A percentile compares a stretch with the other conserved stretches of the same genome.
phyloP scores from a whole-genome alignment of 805 yeast species.

The Helenozyma baotianmanensis region DNA sequence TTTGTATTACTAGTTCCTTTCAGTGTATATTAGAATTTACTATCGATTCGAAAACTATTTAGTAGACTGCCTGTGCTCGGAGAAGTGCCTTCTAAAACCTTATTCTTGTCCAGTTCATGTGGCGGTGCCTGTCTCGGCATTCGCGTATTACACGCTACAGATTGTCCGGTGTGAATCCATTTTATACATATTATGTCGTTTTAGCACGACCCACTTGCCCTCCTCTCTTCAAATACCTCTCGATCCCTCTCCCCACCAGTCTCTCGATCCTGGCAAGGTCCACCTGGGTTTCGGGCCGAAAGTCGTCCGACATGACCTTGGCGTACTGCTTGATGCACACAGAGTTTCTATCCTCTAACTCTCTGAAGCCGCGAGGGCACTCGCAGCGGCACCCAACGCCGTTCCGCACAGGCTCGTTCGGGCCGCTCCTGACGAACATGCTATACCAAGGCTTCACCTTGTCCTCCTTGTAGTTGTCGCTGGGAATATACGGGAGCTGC shows the following conservation, averaged over 20 bases:
- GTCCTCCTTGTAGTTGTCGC: constrained; percentile 21
- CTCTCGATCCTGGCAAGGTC: constrained; percentile 24
- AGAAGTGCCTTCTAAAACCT: too few species aligned
- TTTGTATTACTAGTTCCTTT: constrained; percentile 19
- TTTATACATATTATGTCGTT: too few species aligned
- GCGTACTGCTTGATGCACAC: constrained; percentile 54
- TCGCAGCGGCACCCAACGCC: constrained; percentile 85
- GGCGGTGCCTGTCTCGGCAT: too few species aligned
- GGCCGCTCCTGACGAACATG: constrained; percentile 7
- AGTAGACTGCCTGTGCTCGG: too few species aligned
- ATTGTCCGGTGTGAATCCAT: too few species aligned
- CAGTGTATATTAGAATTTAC: constrained; percentile 21
- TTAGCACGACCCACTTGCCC: constrained; percentile 8
- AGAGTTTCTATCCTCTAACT: constrained; percentile 50
- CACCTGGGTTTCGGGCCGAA: constrained; percentile 14
- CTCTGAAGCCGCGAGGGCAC: constrained; percentile 54
- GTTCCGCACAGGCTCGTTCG: constrained; percentile 28
- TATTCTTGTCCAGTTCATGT: too few species aligned
- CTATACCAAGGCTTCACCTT: constrained; percentile 28
- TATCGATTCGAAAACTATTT: constrained; percentile 10
- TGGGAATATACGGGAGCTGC: constrained; percentile 15
- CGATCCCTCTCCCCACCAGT: constrained; percentile 17
- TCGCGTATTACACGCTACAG: too few species aligned
- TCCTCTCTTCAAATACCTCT: constrained; percentile 18
- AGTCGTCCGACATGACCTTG: constrained; percentile 30